Base-by-base conservation (phyloP, 2,329 filamentous ascomycete species). In the Botryotinia convoluta region DNA sequence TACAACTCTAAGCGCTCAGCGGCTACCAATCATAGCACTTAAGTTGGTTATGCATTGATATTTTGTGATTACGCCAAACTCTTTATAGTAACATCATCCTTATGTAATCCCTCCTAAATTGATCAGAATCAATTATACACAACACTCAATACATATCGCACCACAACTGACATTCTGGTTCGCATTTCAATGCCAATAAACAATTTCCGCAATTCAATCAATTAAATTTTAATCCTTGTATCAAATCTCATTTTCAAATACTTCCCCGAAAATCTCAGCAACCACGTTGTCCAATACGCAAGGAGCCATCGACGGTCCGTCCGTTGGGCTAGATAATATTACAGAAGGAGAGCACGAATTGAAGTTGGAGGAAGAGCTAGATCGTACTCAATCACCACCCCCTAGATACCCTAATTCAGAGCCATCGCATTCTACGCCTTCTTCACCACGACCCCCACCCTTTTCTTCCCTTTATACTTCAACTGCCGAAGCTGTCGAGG, bases 391-490 rank as follows among this genome's bases (percentile, higher is more conserved):
- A 75, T 87, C 86, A 73, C 88, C 88, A 70, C 89, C 89, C 76
- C 89, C 89, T 69, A 86, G 86, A 79, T 91, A 91, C 82, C 87
- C 87, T 74, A 82, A 83, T 74, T 80, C 79, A 67, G 87, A 89
- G 81, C 83, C 86, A 51, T 87, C 86, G 71, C 84, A 84, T 73
- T 86, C 85, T 74, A 81, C 82, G 54, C 82, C 84, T 72, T 79
- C 79, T 64, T 82, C 82, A 76, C 82, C 82, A 68, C 84, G 84
- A 60, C 88, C 87, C 72, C 89, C 88, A 75, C 86, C 89, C 45
- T 90, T 90, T 79, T 90, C 87, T 73, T 89, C 88, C 74, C 86
- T 90, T 82, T 90, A 87, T 81, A 83, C 83, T 59, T 83, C 82
- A 51, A 82, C 82, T 73, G 79, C 79, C 64, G 80, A 80, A 74